Evolutionary conservation across 495 filamentous ascomycete species (phyloP).

Genomic region (Talaromyces ruber): DNA sequence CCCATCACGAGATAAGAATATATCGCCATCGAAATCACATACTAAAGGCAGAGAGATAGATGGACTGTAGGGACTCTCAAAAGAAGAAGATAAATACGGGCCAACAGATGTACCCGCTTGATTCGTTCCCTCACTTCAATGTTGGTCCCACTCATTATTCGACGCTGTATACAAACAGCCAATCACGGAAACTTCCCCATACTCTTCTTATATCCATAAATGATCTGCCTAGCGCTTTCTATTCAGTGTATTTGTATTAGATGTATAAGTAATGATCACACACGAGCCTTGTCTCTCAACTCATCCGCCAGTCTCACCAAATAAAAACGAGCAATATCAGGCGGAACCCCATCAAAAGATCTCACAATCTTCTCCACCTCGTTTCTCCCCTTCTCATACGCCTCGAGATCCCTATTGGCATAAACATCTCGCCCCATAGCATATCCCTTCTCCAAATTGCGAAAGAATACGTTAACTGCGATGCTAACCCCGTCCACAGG

Average conservation of each 20-base stretch:
- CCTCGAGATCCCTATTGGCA: conserved; percentile 75
- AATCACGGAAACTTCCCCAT: not conserved
- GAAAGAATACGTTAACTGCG: conserved; percentile 82
- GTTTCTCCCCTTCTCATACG: conserved; percentile 71
- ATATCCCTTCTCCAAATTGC: conserved; percentile 59
- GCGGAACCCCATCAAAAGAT: conserved; percentile 58
- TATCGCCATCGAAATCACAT: not conserved
- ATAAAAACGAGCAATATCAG: conserved; percentile 65
- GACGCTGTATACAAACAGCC: not conserved
- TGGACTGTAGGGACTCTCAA: no score
- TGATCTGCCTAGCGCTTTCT: not conserved
- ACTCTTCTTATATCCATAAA: not conserved
- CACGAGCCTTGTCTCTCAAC: conserved; percentile 33
- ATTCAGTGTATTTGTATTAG: not conserved
- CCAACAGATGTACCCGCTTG: not conserved
- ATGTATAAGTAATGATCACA: conserved; percentile 8
- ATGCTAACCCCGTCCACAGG: conserved; percentile 57
- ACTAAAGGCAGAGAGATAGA: not conserved
- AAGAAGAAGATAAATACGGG: not conserved
- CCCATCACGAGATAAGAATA: not conserved
- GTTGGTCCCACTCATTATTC: not conserved
- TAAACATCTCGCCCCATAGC: conserved; percentile 76
- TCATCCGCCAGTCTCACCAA: conserved; percentile 66
- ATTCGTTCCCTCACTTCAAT: not conserved
- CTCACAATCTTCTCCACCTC: conserved; percentile 61